A percentile compares a stretch with the other conserved stretches of the same genome.
These are phyloP conservation scores for Barnettozyma sucrosica DNA, from an alignment of 805 yeast genomes.

Conservation along the genomic window DNA sequence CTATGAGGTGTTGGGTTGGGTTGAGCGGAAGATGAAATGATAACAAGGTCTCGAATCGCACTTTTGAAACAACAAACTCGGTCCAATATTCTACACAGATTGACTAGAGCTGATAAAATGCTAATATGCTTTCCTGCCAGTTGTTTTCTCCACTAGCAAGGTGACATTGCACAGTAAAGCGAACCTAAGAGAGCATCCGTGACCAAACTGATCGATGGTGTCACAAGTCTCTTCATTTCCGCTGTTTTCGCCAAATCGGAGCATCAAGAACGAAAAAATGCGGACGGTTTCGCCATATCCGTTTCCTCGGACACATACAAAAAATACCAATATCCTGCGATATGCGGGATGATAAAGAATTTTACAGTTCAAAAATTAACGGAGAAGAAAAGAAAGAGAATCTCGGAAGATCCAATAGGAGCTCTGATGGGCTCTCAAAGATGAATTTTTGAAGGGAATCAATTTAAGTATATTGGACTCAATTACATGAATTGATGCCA, in stretches of 20 bases:
- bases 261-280: conserved; percentile 4
- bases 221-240: neutral
- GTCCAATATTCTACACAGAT: no score
- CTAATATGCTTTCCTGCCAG: no score
- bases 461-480: neutral
- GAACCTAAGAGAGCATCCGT: no score
- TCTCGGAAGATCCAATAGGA: neutral
- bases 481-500: neutral
- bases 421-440: neutral
- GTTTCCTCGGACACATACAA: neutral
- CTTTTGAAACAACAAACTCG: no score
- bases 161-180: no score
- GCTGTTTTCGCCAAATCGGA: neutral
- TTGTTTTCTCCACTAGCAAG: no score
- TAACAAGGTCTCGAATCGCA: no score
- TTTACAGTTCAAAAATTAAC: neutral
- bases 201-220: neutral
- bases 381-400: neutral
- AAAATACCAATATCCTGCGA: neutral
- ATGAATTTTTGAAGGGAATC: neutral
- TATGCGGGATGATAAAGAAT: conserved; percentile 5
- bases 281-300: neutral
- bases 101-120: no score
- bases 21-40: no score
- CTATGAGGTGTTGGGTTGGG: no score